Evolutionary conservation across 352 stramenopile species (phyloP), one percentile per base, ranked within the genome.

Genomic region (Thalassiosira livingstoniorum): DNA sequence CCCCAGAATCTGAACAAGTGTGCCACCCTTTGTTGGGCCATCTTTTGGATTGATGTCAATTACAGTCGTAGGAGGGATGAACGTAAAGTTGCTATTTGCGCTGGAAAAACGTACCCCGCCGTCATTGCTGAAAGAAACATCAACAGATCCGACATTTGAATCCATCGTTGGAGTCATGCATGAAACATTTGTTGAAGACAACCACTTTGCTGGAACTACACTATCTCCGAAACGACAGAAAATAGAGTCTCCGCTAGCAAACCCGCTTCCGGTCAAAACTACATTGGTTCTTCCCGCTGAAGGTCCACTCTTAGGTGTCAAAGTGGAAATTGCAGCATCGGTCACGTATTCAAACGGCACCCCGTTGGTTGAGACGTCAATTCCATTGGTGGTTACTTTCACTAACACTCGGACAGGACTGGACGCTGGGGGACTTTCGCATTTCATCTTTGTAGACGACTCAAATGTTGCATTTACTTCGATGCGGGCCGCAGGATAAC

Each of bases 311-410:
- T 45, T 21, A 43, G 81, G 85, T 42, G 42, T 62, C 31, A 88
- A 62, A 32, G 53, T 62, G 47, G 65, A 75, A 29, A 88, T 32
- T 15, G 74, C 60, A 34, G 78, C 51, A 47, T 42, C 51, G n/a
- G 45, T 18, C 10, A 78, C 10, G 51, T 73, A 83, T 31, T 80
- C 60, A 68, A 87, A 77, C 13, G 54, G 23, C 15, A 55, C 54
- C 21, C 68, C 57, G 65, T 31, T 82, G 18, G 34, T 43, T 39
- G 86, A 80, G 25, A 72, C 45, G 34, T 87, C 83, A 31, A 97
- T 85, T 42, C 87, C 90, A 78, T 96, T 96, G 42, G 83, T 45
- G 11, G 87, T 92, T 21, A 95, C 79, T 70, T 82, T 83, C 31
- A 96, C 65, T 23, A 47, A 71, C n/a, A 90, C 47, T 53, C 70